A percentile compares a stretch with the other conserved stretches of the same genome.
These are phyloP conservation scores for Pleurotus ostreatus DNA, from an alignment of 768 basidiomycete genomes.

Conservation along the genomic window DNA sequence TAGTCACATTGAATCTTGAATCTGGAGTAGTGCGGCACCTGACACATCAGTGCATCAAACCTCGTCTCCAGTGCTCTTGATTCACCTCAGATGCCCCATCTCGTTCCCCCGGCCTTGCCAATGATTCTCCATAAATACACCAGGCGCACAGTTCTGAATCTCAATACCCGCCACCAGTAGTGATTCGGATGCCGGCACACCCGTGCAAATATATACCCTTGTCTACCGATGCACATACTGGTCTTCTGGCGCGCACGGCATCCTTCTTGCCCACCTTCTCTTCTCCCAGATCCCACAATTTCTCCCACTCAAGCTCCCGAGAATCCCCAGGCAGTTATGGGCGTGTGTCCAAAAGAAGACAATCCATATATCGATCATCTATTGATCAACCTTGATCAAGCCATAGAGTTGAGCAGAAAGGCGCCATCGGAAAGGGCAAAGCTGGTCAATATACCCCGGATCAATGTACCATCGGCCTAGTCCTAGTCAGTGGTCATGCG, in stretches of 20 bases:
- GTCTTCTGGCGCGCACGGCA: neutral
- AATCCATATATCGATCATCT: neutral
- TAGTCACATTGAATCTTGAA: neutral
- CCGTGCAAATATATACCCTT: no score
- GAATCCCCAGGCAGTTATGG: neutral
- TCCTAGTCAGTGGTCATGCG: neutral
- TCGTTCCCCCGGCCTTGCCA: neutral
- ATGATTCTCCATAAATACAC: neutral
- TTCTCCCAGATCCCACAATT: neutral
- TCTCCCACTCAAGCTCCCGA: conserved; percentile 1
- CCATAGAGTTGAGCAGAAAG: neutral
- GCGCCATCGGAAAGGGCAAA: neutral
- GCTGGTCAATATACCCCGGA: neutral
- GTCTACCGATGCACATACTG: neutral
- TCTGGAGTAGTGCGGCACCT: neutral
- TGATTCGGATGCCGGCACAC: no score
- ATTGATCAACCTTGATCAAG: neutral
- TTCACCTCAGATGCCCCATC: neutral
- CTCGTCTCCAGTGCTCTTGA: neutral
- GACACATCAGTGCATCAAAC: neutral
- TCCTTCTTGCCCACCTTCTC: neutral
- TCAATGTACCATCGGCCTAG: neutral
- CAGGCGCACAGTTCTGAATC: neutral
- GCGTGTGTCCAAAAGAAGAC: neutral
- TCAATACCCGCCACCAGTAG: no score